Evolutionary conservation across 257 asterid genomes (phyloP).

Genomic region (Solanum lycopersicoides): DNA sequence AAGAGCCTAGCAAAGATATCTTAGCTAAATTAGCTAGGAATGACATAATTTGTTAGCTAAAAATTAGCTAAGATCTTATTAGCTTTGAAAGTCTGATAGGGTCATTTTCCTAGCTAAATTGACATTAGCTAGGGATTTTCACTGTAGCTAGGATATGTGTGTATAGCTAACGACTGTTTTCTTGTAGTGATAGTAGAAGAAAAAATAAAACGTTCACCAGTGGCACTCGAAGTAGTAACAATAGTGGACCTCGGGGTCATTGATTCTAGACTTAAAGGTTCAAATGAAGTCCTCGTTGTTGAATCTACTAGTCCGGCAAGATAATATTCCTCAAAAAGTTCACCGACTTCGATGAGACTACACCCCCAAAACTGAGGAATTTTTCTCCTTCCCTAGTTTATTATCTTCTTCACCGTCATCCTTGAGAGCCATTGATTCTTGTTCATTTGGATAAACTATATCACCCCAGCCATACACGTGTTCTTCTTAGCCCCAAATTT

Average conservation of each 20-base stretch:
- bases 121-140: no score
- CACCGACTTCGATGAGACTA: background rate
- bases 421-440: background rate
- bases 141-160: no score
- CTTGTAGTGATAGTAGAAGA: no score
- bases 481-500: background rate
- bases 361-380: background rate
- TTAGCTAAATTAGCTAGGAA: no score
- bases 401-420: background rate
- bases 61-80: no score
- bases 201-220: background rate
- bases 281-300: background rate
- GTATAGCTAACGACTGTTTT: no score
- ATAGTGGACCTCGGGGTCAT: background rate
- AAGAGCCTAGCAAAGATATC: no score
- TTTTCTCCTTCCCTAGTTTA: background rate
- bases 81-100: no score
- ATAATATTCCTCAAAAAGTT: background rate
- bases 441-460: background rate
- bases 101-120: no score
- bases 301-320: background rate
- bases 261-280: background rate
- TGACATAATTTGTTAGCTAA: no score
- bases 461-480: background rate
- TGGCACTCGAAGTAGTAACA: background rate